phyloP scores from a whole-genome alignment of 2,329 filamentous ascomycete species.

The Cladorrhinum sp. region DNA sequence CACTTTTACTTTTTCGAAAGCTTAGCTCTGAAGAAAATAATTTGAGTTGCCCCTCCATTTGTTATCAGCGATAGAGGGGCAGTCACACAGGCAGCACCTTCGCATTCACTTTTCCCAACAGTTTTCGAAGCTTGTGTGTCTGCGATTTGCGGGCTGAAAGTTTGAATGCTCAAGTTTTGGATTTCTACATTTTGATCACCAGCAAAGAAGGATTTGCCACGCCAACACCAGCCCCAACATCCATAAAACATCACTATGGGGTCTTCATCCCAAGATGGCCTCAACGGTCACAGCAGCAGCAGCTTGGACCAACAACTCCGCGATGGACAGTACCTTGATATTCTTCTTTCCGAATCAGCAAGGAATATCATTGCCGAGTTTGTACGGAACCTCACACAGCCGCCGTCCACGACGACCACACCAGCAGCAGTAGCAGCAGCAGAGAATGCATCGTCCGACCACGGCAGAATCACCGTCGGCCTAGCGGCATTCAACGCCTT shows the following conservation, averaged over 20 bases:
- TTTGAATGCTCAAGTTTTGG: not conserved
- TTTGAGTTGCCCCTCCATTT: slow-evolving; percentile 9
- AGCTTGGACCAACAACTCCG: slow-evolving; percentile 13
- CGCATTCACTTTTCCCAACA: too few relatives aligned
- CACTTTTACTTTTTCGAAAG: slow-evolving; percentile 1
- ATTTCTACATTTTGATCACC: not conserved
- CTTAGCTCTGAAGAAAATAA: not conserved
- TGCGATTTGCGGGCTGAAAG: too few relatives aligned
- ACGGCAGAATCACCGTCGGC: slow-evolving; percentile 53
- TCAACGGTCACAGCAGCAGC: not conserved
- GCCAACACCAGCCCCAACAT: not conserved
- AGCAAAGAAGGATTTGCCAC: not conserved
- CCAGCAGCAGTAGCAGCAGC: not conserved
- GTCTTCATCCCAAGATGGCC: not conserved
- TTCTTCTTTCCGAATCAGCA: slow-evolving; percentile 21
- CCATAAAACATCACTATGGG: not conserved
- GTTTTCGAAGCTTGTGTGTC: too few relatives aligned
- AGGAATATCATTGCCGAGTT: slow-evolving; percentile 22
- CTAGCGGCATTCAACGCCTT: slow-evolving; percentile 73
- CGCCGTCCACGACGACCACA: not conserved
- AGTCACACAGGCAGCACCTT: not conserved
- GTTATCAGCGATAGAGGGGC: slow-evolving; percentile 5
- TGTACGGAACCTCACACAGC: not conserved
- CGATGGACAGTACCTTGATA: slow-evolving; percentile 25
- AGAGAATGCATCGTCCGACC: too few relatives aligned